phyloP scores from a whole-genome alignment of 2,329 filamentous ascomycete genomes.

The Drechslerella stenobrocha region DNA sequence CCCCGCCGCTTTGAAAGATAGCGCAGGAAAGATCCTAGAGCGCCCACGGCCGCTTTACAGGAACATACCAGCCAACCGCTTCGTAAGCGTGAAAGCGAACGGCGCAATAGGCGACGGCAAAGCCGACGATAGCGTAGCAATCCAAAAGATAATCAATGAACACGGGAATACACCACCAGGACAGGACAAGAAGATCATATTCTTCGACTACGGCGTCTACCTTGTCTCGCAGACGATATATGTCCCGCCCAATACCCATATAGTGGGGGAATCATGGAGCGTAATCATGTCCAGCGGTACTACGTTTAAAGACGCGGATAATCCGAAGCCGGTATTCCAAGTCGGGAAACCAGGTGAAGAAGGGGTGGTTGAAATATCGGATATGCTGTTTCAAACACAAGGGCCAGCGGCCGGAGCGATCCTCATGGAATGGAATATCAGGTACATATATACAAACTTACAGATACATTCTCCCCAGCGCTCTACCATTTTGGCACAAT shows the following conservation, averaged over 20 bases:
- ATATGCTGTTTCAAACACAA: slow-evolving; percentile 60
- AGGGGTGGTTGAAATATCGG: slow-evolving; percentile 60
- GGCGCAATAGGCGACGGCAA: slow-evolving; percentile 86
- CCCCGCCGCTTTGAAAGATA: slow-evolving; percentile 54
- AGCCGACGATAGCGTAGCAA: slow-evolving; percentile 82
- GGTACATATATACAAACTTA: slow-evolving; percentile 53
- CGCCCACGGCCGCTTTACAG: slow-evolving; percentile 88
- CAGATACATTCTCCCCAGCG: slow-evolving; percentile 20
- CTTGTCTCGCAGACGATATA: slow-evolving; percentile 59
- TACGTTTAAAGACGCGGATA: slow-evolving; percentile 58
- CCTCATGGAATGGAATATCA: slow-evolving; percentile 71
- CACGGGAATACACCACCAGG: slow-evolving; percentile 67
- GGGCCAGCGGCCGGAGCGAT: slow-evolving; percentile 67
- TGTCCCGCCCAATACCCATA: slow-evolving; percentile 59
- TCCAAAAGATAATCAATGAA: slow-evolving; percentile 73
- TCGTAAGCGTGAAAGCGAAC: slow-evolving; percentile 66
- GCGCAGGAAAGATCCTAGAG: slow-evolving; percentile 73
- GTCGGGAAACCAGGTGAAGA: slow-evolving; percentile 61
- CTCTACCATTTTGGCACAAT: slow-evolving; percentile 65
- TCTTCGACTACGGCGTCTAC: slow-evolving; percentile 59
- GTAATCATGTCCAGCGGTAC: slow-evolving; percentile 59
- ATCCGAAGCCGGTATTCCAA: slow-evolving; percentile 60
- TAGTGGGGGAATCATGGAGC: slow-evolving; percentile 64
- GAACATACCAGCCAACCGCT: slow-evolving; percentile 63
- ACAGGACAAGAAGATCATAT: slow-evolving; percentile 60